Evolutionary conservation across 2,329 filamentous ascomycete species (phyloP).

Genomic region (Zasmidium cellare): DNA sequence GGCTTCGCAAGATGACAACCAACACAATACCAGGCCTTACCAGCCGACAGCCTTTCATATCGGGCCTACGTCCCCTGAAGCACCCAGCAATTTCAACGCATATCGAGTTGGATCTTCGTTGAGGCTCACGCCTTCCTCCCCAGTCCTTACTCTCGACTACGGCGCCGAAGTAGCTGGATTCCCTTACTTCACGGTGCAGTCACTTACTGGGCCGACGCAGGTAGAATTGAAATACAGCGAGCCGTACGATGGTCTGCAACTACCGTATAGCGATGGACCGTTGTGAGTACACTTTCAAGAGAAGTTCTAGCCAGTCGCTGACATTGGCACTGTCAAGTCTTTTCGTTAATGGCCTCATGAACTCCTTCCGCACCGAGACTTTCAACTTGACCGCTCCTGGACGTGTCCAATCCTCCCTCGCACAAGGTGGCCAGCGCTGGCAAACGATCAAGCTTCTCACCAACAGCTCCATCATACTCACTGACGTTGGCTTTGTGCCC

Average conservation of each 20-base stretch:
- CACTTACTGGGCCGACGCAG: constrained; percentile 29
- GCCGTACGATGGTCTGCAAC: constrained; percentile 31
- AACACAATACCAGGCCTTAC: not conserved
- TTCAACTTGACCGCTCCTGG: constrained; percentile 39
- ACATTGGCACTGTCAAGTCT: not conserved
- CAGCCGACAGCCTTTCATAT: not conserved
- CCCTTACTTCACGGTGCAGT: constrained; percentile 34
- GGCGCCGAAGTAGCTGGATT: constrained; percentile 36
- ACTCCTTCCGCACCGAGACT: constrained; percentile 41
- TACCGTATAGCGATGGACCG: constrained; percentile 36
- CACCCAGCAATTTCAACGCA: not conserved
- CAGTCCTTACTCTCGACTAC: constrained; percentile 20
- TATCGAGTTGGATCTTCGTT: not conserved
- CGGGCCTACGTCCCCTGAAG: not conserved
- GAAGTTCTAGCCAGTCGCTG: not conserved
- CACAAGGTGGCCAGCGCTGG: constrained; percentile 46
- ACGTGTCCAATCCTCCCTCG: constrained; percentile 33
- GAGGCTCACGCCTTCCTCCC: not conserved
- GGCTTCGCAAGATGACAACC: not conserved
- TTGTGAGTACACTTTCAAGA: constrained; percentile 15
- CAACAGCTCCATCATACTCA: constrained; percentile 35
- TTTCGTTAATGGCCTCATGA: constrained; percentile 31
- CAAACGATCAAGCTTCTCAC: constrained; percentile 41
- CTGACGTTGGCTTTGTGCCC: constrained; percentile 33
- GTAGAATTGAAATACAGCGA: constrained; percentile 41